Percentiles rank a stretch among this genome's conserved stretches.
These are phyloP conservation scores for Phytophthora kernoviae DNA, from an alignment of 352 stramenopile genomes.

Conservation along the genomic window DNA sequence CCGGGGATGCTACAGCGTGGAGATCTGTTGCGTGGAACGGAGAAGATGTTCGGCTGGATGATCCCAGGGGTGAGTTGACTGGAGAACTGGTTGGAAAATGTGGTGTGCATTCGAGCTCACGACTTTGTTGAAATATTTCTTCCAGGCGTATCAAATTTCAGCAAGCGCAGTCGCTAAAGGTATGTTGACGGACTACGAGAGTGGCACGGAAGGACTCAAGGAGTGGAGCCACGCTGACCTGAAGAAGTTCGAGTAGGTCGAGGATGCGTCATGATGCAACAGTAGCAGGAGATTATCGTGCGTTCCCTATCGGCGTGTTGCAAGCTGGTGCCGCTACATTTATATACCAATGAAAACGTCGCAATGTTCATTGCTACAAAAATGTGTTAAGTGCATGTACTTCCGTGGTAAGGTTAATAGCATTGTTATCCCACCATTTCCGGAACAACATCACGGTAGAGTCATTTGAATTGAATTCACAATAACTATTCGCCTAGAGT, in stretches of 20 bases:
- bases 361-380: too few species aligned
- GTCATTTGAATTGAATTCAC: too few species aligned
- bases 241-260: slow-evolving; percentile 57
- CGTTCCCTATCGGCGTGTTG: too few species aligned
- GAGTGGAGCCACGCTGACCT: slow-evolving; percentile 59
- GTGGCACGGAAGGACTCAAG: slow-evolving; percentile 36
- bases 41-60: slow-evolving; percentile 58
- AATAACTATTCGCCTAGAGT: too few species aligned
- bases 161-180: slow-evolving; percentile 57
- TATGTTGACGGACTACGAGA: slow-evolving; percentile 79
- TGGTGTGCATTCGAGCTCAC: not conserved
- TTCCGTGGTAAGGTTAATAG: too few species aligned
- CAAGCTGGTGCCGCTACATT: too few species aligned
- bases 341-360: too few species aligned
- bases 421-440: too few species aligned
- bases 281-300: not conserved
- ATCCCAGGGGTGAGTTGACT: slow-evolving; percentile 52
- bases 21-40: slow-evolving; percentile 52
- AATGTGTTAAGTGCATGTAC: too few species aligned
- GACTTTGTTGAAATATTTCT: not conserved
- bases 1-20: slow-evolving; percentile 65
- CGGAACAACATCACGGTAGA: too few species aligned
- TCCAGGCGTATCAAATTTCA: slow-evolving; percentile 45
- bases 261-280: not conserved
- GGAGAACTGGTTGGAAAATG: not conserved